Evolutionary conservation across 2,329 filamentous ascomycete genomes (phyloP).

Genomic region (Mycosphaerella sp.): DNA sequence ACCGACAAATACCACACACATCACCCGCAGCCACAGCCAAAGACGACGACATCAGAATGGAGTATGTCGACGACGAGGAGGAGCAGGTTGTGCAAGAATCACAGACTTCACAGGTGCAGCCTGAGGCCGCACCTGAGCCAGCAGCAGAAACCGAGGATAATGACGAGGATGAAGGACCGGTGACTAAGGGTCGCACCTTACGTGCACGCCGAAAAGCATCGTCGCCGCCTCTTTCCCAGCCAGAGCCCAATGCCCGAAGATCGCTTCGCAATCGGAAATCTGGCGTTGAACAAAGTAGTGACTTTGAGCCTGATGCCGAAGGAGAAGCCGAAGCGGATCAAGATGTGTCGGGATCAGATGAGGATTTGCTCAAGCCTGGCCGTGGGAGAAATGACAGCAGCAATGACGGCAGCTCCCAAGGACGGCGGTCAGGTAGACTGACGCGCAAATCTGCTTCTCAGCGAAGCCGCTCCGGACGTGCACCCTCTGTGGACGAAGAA

Average conservation of each 20-base stretch:
- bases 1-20: slow-evolving; percentile 29
- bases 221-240: slow-evolving; percentile 29
- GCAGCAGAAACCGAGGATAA: slow-evolving; percentile 39
- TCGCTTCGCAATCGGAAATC: slow-evolving; percentile 41
- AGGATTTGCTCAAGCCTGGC: slow-evolving; percentile 40
- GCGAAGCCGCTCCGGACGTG: slow-evolving; percentile 39
- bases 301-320: slow-evolving; percentile 57
- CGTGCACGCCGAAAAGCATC: slow-evolving; percentile 29
- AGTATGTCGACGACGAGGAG: slow-evolving; percentile 36
- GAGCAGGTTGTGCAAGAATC: slow-evolving; percentile 42
- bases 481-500: slow-evolving; percentile 44
- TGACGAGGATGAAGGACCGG: slow-evolving; percentile 53
- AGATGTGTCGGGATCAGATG: slow-evolving; percentile 46
- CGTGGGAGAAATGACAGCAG: slow-evolving; percentile 41
- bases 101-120: slow-evolving; percentile 20
- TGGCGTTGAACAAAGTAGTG: slow-evolving; percentile 52
- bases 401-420: slow-evolving; percentile 35
- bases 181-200: slow-evolving; percentile 42
- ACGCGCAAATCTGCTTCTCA: slow-evolving; percentile 45
- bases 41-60: slow-evolving; percentile 31
- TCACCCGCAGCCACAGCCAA: slow-evolving; percentile 32
- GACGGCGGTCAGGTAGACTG: slow-evolving; percentile 48
- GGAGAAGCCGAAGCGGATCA: slow-evolving; percentile 51
- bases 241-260: slow-evolving; percentile 35
- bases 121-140: background rate